These are phyloP conservation scores for Pythium apleroticum DNA, from an alignment of 352 stramenopile genomes.

Conservation along the genomic window DNA sequence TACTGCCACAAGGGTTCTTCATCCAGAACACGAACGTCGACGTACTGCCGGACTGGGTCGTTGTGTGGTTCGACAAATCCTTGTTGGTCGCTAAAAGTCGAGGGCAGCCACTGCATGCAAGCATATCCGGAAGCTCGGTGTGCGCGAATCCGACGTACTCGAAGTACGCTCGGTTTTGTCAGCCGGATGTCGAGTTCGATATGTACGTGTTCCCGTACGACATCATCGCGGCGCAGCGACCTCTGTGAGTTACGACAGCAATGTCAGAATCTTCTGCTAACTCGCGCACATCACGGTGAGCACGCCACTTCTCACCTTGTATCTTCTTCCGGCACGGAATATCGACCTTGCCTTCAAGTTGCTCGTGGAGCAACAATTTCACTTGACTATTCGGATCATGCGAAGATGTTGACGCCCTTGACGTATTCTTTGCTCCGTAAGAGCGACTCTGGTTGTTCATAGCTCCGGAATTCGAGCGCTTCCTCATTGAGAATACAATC, in stretches of 20 bases:
- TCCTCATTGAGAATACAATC: neutral
- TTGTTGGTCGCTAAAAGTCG: no score
- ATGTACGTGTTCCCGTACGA: conserved; percentile 2
- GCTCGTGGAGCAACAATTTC: no score
- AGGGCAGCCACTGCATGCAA: no score
- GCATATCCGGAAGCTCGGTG: no score
- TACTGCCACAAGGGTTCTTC: neutral
- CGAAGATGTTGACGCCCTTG: neutral
- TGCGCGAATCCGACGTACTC: neutral
- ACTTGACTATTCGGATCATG: neutral
- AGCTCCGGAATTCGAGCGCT: neutral
- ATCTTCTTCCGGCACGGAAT: no score
- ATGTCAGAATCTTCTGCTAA: no score
- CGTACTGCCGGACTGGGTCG: neutral
- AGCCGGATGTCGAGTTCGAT: neutral
- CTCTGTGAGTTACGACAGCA: neutral
- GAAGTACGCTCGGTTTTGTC: conserved; percentile 7
- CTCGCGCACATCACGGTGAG: no score
- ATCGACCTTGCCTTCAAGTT: no score
- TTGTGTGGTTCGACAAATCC: neutral
- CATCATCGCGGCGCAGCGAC: neutral
- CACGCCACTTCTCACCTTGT: no score
- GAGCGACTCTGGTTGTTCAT: neutral
- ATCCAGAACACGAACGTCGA: neutral
- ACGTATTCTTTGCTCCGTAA: neutral